Percentiles rank a stretch among this genome's conserved stretches.
phyloP scores from a whole-genome alignment of 2,329 filamentous ascomycete species.

The Orbilia ellipsospora region DNA sequence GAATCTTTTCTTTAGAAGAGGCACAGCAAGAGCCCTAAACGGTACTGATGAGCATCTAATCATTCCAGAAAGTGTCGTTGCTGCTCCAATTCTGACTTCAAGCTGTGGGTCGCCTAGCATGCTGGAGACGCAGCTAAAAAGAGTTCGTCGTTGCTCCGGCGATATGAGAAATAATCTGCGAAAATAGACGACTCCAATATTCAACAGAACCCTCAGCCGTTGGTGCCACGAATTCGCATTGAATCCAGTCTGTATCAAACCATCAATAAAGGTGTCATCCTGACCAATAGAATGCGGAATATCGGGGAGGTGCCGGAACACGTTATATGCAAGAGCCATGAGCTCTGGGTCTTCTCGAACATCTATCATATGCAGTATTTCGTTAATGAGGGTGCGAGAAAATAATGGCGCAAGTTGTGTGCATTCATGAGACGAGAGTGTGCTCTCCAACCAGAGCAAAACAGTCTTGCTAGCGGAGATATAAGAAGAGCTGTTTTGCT shows the following conservation, averaged over 20 bases:
- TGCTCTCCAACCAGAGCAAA: conserved; percentile 91
- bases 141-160: conserved; percentile 76
- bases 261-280: conserved; percentile 83
- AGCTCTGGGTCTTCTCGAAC: conserved; percentile 98
- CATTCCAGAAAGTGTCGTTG: conserved; percentile 94
- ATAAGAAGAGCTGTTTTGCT: conserved; percentile 93
- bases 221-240: conserved; percentile 93
- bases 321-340: conserved; percentile 92
- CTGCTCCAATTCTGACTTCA: conserved; percentile 93
- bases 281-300: conserved; percentile 90
- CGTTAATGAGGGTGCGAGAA: conserved; percentile 85
- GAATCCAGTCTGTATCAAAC: conserved; percentile 87
- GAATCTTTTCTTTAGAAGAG: conserved; percentile 80
- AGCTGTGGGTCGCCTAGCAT: conserved; percentile 94
- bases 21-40: conserved; percentile 81
- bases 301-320: conserved; percentile 95
- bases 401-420: conserved; percentile 92
- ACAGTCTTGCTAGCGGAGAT: conserved; percentile 97
- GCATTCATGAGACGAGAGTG: conserved; percentile 90
- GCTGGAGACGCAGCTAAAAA: conserved; percentile 92
- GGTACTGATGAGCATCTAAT: conserved; percentile 89
- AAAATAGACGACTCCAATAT: conserved; percentile 99
- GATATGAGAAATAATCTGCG: conserved; percentile 89
- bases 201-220: conserved; percentile 90
- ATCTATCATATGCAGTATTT: conserved; percentile 99